phyloP scores from a whole-genome alignment of 257 asterid species.

The Nicotiana knightiana region DNA sequence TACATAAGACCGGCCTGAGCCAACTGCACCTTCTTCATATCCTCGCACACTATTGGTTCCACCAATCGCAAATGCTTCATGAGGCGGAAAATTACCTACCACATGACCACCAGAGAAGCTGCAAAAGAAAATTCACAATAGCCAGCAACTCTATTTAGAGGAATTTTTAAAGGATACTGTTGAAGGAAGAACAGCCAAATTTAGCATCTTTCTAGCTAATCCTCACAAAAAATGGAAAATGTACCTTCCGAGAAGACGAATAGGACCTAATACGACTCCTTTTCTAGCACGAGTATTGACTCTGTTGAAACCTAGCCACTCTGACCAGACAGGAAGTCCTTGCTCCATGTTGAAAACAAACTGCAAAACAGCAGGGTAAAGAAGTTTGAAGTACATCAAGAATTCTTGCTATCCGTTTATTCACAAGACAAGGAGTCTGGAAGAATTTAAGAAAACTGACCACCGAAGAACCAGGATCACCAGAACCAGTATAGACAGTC shows the following conservation, averaged over 20 bases:
- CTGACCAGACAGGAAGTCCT: conserved; percentile 76
- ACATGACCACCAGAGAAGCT: conserved; percentile 91
- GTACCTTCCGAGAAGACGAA: conserved; percentile 62
- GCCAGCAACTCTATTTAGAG: background rate
- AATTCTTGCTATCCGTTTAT: background rate
- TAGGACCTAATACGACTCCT: conserved; percentile 74
- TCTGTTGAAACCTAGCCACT: conserved; percentile 83
- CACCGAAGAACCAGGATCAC: conserved; percentile 88
- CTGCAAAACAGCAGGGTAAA: conserved; percentile 35
- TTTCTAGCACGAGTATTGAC: conserved; percentile 88
- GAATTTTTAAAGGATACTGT: background rate
- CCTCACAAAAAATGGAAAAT: background rate
- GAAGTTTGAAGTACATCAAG: background rate
- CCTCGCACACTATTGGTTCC: conserved; percentile 97
- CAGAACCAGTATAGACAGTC: conserved; percentile 81
- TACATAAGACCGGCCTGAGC: conserved; percentile 81
- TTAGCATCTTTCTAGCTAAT: background rate
- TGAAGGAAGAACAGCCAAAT: background rate
- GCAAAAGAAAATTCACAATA: background rate
- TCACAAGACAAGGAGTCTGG: background rate
- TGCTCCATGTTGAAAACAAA: conserved; percentile 90
- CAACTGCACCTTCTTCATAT: conserved; percentile 96
- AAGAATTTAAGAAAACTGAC: conserved; percentile 36
- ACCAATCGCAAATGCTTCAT: conserved; percentile 96
- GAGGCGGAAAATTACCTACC: conserved; percentile 91